Percentiles rank a stretch among this genome's conserved stretches.
These are phyloP conservation scores for Calonectria pseudoturangicola DNA, from an alignment of 2,329 filamentous ascomycete species.

Conservation along the genomic window DNA sequence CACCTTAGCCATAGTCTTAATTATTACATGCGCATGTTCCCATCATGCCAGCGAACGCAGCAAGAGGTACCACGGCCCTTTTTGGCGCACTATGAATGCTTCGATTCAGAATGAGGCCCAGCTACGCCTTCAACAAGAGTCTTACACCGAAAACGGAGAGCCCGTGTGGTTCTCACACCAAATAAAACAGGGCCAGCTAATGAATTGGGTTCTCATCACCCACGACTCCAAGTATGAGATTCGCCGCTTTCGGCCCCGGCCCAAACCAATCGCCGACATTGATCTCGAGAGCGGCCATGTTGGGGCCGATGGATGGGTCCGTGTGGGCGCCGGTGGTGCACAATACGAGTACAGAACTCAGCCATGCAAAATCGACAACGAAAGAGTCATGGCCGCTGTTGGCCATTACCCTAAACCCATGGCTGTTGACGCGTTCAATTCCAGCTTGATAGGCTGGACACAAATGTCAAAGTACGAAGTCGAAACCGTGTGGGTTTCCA, in stretches of 20 bases:
- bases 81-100: not conserved
- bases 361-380: slow-evolving; percentile 13
- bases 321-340: slow-evolving; percentile 1
- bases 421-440: not conserved
- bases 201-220: slow-evolving; percentile 12
- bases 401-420: not conserved
- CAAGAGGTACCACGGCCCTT: not conserved
- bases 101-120: slow-evolving; percentile 7
- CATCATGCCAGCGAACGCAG: not conserved
- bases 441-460: slow-evolving; percentile 26
- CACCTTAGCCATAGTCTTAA: not conserved
- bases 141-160: slow-evolving; percentile 20
- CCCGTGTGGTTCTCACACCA: slow-evolving; percentile 28
- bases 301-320: slow-evolving; percentile 2
- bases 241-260: not conserved
- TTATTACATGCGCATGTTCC: not conserved
- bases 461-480: slow-evolving; percentile 19
- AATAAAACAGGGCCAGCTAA: not conserved
- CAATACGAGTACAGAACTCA: slow-evolving; percentile 26
- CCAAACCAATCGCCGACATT: not conserved
- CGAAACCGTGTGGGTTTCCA: slow-evolving; percentile 1
- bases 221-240: slow-evolving; percentile 29
- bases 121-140: slow-evolving; percentile 24
- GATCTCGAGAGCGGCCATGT: slow-evolving; percentile 4
- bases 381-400: slow-evolving; percentile 2